Conservation (phyloP, 345 rosid genomes). For the Gossypium turneri region DNA sequence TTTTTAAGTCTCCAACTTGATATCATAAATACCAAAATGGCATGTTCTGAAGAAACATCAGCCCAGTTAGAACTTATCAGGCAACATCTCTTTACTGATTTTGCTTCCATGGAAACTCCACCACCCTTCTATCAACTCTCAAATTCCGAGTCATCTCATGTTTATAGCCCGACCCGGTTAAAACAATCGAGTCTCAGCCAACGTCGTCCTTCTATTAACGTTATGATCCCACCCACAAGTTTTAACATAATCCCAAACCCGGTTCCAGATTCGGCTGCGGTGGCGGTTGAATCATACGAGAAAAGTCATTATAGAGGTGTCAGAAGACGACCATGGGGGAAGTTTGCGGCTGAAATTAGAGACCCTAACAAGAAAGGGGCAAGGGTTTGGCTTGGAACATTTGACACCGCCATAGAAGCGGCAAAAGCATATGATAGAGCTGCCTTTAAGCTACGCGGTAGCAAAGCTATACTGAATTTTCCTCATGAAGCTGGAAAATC, state of each 20-base stretch:
- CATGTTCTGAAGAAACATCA: slow-evolving; percentile 33
- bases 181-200: slow-evolving; percentile 48
- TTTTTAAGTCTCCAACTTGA: neutral
- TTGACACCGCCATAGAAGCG: slow-evolving; percentile 75
- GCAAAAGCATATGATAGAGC: slow-evolving; percentile 88
- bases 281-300: slow-evolving; percentile 11
- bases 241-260: slow-evolving; percentile 18
- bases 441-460: slow-evolving; percentile 79
- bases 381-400: slow-evolving; percentile 89
- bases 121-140: neutral
- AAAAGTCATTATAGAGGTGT: slow-evolving; percentile 81
- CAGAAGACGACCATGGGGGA: slow-evolving; percentile 84
- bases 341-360: slow-evolving; percentile 83
- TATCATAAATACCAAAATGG: slow-evolving; percentile 14
- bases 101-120: slow-evolving; percentile 30
- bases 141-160: neutral
- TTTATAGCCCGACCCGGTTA: neutral
- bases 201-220: slow-evolving; percentile 55
- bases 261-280: neutral
- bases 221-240: slow-evolving; percentile 37
- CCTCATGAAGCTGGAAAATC: slow-evolving; percentile 64
- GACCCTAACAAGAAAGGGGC: slow-evolving; percentile 84
- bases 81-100: slow-evolving; percentile 63
- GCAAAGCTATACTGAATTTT: slow-evolving; percentile 86
- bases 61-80: slow-evolving; percentile 49